Percentiles rank a stretch among this genome's conserved stretches.
Conservation (phyloP, 345 rosid genomes). For the Pseudoturritis turrita region DNA sequence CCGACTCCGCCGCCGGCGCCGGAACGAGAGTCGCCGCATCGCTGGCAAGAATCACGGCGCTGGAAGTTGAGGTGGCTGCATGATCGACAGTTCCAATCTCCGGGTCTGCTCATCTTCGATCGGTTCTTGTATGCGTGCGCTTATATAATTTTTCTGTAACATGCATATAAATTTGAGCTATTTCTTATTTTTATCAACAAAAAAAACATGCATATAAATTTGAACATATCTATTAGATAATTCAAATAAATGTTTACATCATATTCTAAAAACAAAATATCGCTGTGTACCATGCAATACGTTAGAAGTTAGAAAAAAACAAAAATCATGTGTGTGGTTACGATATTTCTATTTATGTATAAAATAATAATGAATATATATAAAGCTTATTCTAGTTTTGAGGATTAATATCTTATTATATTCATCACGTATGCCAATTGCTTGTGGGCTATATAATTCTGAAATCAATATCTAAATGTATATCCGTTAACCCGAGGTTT, state of each 20-base stretch:
- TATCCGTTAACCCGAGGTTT: too few relatives aligned
- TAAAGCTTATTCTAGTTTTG: background rate
- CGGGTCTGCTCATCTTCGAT: conserved; percentile 66
- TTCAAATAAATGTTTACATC: background rate
- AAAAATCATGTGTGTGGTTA: background rate
- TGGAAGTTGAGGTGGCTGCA: conserved; percentile 87
- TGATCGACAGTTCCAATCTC: conserved; percentile 88
- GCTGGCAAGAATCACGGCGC: conserved; percentile 77
- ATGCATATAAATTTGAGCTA: too few relatives aligned
- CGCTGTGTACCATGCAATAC: background rate
- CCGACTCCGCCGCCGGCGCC: conserved; percentile 45
- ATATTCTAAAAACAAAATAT: background rate
- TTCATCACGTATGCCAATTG: background rate
- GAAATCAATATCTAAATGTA: background rate
- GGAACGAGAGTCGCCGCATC: conserved; percentile 53
- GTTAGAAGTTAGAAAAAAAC: background rate
- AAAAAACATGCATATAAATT: background rate
- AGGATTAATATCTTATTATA: background rate
- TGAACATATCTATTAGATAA: background rate
- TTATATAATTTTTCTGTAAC: conserved; percentile 11
- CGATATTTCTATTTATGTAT: background rate
- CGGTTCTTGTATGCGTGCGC: background rate
- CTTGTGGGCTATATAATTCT: background rate
- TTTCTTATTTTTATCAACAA: too few relatives aligned
- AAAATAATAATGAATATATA: background rate